These are phyloP conservation scores for Neofusicoccum ribis DNA, from an alignment of 2,329 filamentous ascomycete genomes.

Conservation along the genomic window DNA sequence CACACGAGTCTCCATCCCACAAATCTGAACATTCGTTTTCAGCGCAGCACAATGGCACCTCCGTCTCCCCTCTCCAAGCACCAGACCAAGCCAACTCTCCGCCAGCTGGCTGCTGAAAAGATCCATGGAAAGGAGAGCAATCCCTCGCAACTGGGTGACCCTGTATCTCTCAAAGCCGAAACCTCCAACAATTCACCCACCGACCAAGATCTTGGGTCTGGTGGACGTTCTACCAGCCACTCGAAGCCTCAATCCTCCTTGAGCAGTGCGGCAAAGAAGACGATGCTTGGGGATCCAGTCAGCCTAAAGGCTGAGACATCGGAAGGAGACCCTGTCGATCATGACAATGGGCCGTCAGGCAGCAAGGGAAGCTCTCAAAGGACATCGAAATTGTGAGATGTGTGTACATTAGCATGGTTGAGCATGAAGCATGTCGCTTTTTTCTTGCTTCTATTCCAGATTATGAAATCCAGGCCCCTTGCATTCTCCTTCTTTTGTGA, in stretches of 20 bases:
- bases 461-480: too few relatives aligned
- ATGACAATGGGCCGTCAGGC: constrained; percentile 18
- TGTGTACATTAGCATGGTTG: neutral
- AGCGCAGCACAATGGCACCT: neutral
- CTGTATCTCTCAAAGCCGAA: constrained; percentile 19
- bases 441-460: too few relatives aligned
- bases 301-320: constrained; percentile 16
- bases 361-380: neutral
- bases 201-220: neutral
- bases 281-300: constrained; percentile 20
- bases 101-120: constrained; percentile 6
- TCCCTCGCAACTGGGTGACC: constrained; percentile 17
- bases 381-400: constrained; percentile 10
- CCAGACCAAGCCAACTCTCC: constrained; percentile 1
- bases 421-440: neutral
- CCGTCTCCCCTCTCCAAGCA: constrained; percentile 2
- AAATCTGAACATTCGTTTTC: neutral
- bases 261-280: constrained; percentile 2
- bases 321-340: constrained; percentile 8
- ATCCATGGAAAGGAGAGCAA: constrained; percentile 10
- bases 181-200: constrained; percentile 7
- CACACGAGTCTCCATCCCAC: neutral
- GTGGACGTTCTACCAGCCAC: neutral
- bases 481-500: too few relatives aligned
- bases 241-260: neutral